Evolutionary conservation across 2,329 filamentous ascomycete species (phyloP).

Genomic region (Paraphaeosphaeria sporulosa): DNA sequence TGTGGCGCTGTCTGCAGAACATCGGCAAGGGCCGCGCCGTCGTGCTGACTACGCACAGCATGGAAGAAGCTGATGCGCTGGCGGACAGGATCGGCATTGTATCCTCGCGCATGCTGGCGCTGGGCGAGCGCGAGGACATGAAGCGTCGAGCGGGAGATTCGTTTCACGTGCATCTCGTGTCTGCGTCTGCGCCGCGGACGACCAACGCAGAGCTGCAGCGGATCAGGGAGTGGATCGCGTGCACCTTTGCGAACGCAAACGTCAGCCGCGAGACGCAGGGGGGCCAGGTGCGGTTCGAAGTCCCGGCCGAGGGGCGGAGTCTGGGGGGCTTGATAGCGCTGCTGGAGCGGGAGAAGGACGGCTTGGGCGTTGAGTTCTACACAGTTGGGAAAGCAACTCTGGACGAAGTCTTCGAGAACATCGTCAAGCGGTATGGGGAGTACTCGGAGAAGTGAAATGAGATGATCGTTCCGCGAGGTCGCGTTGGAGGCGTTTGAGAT

Average conservation of each 20-base stretch:
- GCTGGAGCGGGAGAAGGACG: constrained; percentile 73
- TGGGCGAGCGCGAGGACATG: too few relatives aligned
- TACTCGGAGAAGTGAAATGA: constrained; percentile 10
- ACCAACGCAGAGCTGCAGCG: constrained; percentile 67
- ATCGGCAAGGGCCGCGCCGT: too few relatives aligned
- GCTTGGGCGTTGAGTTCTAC: constrained; percentile 80
- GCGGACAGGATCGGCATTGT: too few relatives aligned
- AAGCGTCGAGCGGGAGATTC: too few relatives aligned
- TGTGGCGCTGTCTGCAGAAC: too few relatives aligned
- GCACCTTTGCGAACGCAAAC: constrained; percentile 66
- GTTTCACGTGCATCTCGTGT: constrained; percentile 79
- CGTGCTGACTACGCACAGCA: too few relatives aligned
- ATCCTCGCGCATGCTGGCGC: too few relatives aligned
- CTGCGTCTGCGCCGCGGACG: constrained; percentile 75
- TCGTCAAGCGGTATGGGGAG: constrained; percentile 60
- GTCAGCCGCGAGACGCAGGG: constrained; percentile 67
- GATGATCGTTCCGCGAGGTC: background rate
- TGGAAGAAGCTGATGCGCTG: too few relatives aligned
- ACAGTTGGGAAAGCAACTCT: constrained; percentile 84
- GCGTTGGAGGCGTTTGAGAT: background rate
- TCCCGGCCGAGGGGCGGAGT: constrained; percentile 62
- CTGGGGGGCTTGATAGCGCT: constrained; percentile 72
- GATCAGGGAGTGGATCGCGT: constrained; percentile 70
- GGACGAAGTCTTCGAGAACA: constrained; percentile 86
- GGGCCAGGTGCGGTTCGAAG: constrained; percentile 81